Conservation (phyloP, 2,329 filamentous ascomycete species). For the Penicillium janthinellum region DNA sequence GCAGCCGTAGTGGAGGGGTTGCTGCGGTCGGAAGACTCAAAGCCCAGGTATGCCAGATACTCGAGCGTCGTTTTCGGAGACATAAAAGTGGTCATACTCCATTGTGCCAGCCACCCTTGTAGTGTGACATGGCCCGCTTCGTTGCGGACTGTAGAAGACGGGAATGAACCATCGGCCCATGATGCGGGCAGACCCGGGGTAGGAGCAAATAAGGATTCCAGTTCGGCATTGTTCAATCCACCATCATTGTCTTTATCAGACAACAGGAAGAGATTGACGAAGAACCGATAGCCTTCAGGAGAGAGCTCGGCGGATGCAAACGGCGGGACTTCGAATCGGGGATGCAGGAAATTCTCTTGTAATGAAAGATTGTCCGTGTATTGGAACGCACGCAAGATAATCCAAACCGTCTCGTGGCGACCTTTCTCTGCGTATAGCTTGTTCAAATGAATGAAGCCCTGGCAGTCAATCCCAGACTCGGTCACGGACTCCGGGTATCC, state of each 20-base stretch:
- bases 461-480: constrained; percentile 74
- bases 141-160: constrained; percentile 89
- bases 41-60: constrained; percentile 94
- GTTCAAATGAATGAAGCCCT: constrained; percentile 86
- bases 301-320: constrained; percentile 92
- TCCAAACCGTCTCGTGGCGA: constrained; percentile 97
- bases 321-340: constrained; percentile 90
- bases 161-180: constrained; percentile 88
- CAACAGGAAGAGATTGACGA: constrained; percentile 91
- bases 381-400: constrained; percentile 89
- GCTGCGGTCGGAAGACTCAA: constrained; percentile 73
- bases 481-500: constrained; percentile 63
- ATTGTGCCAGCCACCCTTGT: constrained; percentile 97
- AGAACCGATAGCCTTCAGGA: constrained; percentile 92
- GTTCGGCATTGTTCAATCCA: constrained; percentile 81
- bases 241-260: constrained; percentile 98
- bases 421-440: constrained; percentile 97
- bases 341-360: constrained; percentile 86
- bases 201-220: constrained; percentile 85
- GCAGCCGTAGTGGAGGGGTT: constrained; percentile 78
- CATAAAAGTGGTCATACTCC: constrained; percentile 99
- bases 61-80: constrained; percentile 93
- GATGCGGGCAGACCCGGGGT: constrained; percentile 85
- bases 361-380: constrained; percentile 94
- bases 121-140: constrained; percentile 94